Conservation (phyloP, 1,139 yeast genomes). For the Pichia sp. region DNA sequence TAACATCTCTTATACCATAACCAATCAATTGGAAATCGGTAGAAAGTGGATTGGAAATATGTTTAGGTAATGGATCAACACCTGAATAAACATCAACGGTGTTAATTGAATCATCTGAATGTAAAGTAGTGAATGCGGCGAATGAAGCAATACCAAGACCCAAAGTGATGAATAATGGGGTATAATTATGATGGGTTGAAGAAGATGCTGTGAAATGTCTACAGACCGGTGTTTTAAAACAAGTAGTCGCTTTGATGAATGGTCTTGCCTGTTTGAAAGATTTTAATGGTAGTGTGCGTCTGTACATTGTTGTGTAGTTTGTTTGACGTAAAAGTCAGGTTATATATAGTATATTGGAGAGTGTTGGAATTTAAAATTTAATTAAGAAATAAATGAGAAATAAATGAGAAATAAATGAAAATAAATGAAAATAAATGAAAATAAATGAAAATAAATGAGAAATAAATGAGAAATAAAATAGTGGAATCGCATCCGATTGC, state of each 20-base stretch:
- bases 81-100: constrained; percentile 38
- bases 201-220: neutral
- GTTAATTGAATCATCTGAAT: constrained; percentile 1
- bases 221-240: too few species aligned
- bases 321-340: too few species aligned
- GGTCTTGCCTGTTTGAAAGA: neutral
- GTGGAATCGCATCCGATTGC: neutral
- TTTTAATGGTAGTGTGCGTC: neutral
- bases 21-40: constrained; percentile 53
- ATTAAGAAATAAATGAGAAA: too few species aligned
- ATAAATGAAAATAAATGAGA: neutral
- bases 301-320: too few species aligned
- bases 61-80: constrained; percentile 47
- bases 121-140: neutral
- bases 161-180: neutral
- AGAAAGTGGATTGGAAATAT: constrained; percentile 24
- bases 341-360: too few species aligned
- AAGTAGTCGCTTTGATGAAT: neutral
- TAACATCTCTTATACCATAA: constrained; percentile 73
- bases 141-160: neutral
- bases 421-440: neutral
- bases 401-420: neutral
- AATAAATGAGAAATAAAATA: neutral
- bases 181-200: neutral
- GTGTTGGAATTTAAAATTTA: too few species aligned